These are phyloP conservation scores for Phlyctochytrium arcticum DNA, from an alignment of 192 early-diverging fungal species.

Conservation along the genomic window DNA sequence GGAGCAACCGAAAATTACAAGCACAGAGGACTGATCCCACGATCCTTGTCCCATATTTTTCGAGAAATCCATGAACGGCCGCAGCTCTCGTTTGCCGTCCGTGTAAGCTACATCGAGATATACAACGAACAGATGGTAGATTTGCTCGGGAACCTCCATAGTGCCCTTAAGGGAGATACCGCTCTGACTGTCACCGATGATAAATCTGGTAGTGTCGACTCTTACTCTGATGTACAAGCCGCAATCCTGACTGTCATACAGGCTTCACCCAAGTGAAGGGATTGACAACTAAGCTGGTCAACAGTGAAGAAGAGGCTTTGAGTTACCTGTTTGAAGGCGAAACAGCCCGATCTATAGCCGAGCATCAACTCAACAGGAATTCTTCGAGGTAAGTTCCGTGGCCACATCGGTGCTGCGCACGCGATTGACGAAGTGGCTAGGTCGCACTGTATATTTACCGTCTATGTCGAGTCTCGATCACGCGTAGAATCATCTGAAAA, in stretches of 20 bases:
- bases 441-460: conserved; percentile 64
- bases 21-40: conserved; percentile 57
- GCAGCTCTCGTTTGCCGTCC: conserved; percentile 48
- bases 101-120: conserved; percentile 56
- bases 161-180: conserved; percentile 3
- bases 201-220: conserved; percentile 39
- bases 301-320: conserved; percentile 59
- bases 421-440: conserved; percentile 18
- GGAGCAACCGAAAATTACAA: conserved; percentile 65
- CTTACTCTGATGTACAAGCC: not conserved
- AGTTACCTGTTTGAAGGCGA: conserved; percentile 64
- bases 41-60: conserved; percentile 54
- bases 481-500: conserved; percentile 55
- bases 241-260: conserved; percentile 6
- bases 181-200: conserved; percentile 51
- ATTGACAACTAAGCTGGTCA: conserved; percentile 45
- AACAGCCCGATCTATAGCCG: conserved; percentile 53
- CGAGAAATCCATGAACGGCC: conserved; percentile 48
- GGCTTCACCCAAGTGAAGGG: conserved; percentile 54
- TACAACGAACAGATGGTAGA: conserved; percentile 61
- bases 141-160: conserved; percentile 37
- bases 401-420: too few species aligned
- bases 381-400: conserved; percentile 40
- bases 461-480: conserved; percentile 53
- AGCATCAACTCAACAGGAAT: conserved; percentile 57